Conservation (phyloP, 352 stramenopile species). For the Sclerospora graminicola region DNA sequence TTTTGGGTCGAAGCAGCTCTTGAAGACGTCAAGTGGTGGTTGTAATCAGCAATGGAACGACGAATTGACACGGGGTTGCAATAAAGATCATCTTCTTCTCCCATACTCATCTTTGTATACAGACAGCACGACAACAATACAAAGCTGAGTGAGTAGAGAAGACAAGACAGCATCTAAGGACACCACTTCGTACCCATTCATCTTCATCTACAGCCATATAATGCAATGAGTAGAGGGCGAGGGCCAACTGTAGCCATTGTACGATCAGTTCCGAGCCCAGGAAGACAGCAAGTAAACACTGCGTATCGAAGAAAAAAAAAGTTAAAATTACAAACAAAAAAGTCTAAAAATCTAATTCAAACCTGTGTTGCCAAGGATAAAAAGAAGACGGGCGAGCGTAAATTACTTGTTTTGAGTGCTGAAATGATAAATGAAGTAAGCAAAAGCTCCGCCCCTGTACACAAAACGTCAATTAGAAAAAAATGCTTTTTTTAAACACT, state of each 20-base stretch:
- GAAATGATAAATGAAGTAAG: constrained; percentile 81
- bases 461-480: constrained; percentile 1
- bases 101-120: constrained; percentile 29
- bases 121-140: neutral
- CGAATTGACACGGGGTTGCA: constrained; percentile 45
- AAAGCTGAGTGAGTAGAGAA: neutral
- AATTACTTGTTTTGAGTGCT: constrained; percentile 76
- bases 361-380: constrained; percentile 74
- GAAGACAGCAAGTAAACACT: constrained; percentile 77
- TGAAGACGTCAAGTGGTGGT: constrained; percentile 45
- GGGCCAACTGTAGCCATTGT: constrained; percentile 72
- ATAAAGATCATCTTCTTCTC: constrained; percentile 47
- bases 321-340: neutral
- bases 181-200: constrained; percentile 43
- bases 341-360: neutral
- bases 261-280: constrained; percentile 72
- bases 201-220: constrained; percentile 64
- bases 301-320: neutral
- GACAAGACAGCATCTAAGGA: neutral
- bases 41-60: constrained; percentile 74
- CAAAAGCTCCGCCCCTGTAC: constrained; percentile 65
- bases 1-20: constrained; percentile 63
- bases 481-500: too few relatives aligned
- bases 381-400: constrained; percentile 79
- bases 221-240: constrained; percentile 80